These are phyloP conservation scores for Annulohypoxylon bovei DNA, from an alignment of 495 filamentous ascomycete species.

Conservation along the genomic window DNA sequence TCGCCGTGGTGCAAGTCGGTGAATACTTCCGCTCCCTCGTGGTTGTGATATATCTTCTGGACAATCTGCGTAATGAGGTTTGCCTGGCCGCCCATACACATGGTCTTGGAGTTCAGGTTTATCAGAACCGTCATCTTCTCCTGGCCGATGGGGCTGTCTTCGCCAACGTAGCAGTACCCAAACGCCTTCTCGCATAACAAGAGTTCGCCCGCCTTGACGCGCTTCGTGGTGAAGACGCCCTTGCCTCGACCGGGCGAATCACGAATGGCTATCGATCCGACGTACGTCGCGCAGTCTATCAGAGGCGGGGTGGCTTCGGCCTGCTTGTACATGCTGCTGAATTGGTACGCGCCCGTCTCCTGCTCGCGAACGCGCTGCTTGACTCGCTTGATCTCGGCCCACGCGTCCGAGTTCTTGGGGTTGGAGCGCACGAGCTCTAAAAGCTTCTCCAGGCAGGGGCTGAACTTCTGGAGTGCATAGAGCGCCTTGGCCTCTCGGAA, in stretches of 20 bases:
- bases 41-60: slow-evolving; percentile 60
- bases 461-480: slow-evolving; percentile 56
- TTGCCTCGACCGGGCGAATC: slow-evolving; percentile 46
- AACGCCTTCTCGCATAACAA: slow-evolving; percentile 68
- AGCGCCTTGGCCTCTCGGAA: slow-evolving; percentile 58
- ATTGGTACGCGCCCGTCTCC: slow-evolving; percentile 55
- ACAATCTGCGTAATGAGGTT: slow-evolving; percentile 53
- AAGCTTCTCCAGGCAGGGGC: slow-evolving; percentile 46
- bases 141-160: neutral
- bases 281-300: slow-evolving; percentile 61
- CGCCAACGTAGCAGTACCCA: slow-evolving; percentile 40
- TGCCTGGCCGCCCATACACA: slow-evolving; percentile 46
- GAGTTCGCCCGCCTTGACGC: slow-evolving; percentile 62
- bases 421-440: slow-evolving; percentile 32
- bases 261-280: slow-evolving; percentile 41
- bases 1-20: slow-evolving; percentile 57
- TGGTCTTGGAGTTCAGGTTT: slow-evolving; percentile 45
- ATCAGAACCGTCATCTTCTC: slow-evolving; percentile 45
- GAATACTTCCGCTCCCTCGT: slow-evolving; percentile 47
- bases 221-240: slow-evolving; percentile 60
- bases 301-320: slow-evolving; percentile 46
- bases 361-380: slow-evolving; percentile 47
- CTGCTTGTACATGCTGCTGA: slow-evolving; percentile 52
- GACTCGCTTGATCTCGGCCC: slow-evolving; percentile 45
- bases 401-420: slow-evolving; percentile 45